phyloP scores from a whole-genome alignment of 495 filamentous ascomycete species.

The Neohortaea acidophila region DNA sequence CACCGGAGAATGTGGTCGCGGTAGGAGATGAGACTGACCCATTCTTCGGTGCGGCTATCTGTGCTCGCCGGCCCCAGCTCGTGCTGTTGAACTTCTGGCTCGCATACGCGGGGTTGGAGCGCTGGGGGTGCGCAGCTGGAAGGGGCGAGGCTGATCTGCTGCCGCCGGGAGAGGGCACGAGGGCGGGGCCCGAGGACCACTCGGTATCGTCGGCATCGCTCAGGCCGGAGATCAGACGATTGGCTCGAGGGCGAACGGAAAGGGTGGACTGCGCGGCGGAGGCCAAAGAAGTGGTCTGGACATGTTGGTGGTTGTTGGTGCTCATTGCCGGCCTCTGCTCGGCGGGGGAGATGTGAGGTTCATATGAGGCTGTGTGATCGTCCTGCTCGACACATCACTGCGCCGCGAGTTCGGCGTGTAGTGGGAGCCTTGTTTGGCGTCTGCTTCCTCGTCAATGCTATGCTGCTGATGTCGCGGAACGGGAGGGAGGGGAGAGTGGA shows the following conservation, averaged over 20 bases:
- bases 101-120: slow-evolving; percentile 9
- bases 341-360: neutral
- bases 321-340: slow-evolving; percentile 4
- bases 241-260: slow-evolving; percentile 23
- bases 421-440: too few relatives aligned
- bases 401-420: too few relatives aligned
- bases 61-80: slow-evolving; percentile 3
- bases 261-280: neutral
- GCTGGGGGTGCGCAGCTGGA: slow-evolving; percentile 20
- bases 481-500: too few relatives aligned
- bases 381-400: too few relatives aligned
- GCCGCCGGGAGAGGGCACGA: slow-evolving; percentile 21
- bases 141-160: slow-evolving; percentile 25
- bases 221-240: slow-evolving; percentile 27
- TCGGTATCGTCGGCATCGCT: slow-evolving; percentile 21
- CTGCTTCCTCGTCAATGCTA: too few relatives aligned
- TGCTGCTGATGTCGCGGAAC: too few relatives aligned
- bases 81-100: slow-evolving; percentile 6
- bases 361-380: neutral
- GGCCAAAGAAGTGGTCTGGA: slow-evolving; percentile 9
- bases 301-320: slow-evolving; percentile 9
- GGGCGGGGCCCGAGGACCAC: slow-evolving; percentile 6
- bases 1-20: slow-evolving; percentile 10
- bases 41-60: slow-evolving; percentile 6
- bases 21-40: too few relatives aligned